Conservation (phyloP, 2,329 filamentous ascomycete genomes). For the Xylaria sp. region DNA sequence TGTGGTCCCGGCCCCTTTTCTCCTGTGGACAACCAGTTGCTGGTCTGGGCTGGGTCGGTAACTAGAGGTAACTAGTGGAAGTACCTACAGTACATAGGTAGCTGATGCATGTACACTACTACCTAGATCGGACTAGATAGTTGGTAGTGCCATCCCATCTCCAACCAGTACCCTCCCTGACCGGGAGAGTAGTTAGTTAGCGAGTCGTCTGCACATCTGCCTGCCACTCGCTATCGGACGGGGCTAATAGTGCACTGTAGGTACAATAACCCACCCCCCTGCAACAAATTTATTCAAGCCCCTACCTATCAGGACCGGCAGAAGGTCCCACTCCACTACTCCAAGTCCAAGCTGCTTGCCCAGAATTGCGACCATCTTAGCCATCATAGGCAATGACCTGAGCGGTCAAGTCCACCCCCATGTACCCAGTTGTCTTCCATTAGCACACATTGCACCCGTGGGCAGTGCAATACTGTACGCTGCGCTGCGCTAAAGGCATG, state of each 20-base stretch:
- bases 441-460: not conserved
- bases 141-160: not conserved
- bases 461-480: constrained; percentile 8
- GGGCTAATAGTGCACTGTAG: constrained; percentile 23
- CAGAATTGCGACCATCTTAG: constrained; percentile 17
- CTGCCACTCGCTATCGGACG: constrained; percentile 24
- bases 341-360: constrained; percentile 31
- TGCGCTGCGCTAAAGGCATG: not conserved
- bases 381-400: constrained; percentile 7
- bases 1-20: constrained; percentile 25
- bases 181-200: constrained; percentile 14
- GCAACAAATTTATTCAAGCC: constrained; percentile 36
- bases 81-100: no score
- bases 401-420: not conserved
- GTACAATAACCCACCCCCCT: constrained; percentile 17
- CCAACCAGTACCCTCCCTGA: constrained; percentile 9
- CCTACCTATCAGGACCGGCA: constrained; percentile 38
- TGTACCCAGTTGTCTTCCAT: constrained; percentile 15
- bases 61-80: no score
- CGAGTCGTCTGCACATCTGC: constrained; percentile 25
- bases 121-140: not conserved
- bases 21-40: not conserved
- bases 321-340: constrained; percentile 29
- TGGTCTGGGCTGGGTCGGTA: not conserved
- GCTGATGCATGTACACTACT: not conserved